Evolutionary conservation across 345 rosid species (phyloP), one percentile per base, ranked within the genome.

Genomic region (Sonneratia alba): DNA sequence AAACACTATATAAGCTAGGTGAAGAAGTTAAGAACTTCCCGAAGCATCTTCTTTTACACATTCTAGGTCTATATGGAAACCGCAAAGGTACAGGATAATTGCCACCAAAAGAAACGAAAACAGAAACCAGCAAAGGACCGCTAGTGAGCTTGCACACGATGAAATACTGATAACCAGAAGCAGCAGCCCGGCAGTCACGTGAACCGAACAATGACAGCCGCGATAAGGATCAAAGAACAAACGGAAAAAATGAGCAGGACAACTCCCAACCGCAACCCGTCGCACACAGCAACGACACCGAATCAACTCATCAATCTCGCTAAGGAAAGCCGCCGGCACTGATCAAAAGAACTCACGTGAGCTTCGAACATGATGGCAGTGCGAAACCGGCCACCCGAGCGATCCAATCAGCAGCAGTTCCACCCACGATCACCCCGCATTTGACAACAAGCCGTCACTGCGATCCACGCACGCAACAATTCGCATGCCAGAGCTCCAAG

Each of bases 311-410:
- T 62, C 66, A 34, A 62, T 62, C 66, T n/a, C 36, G 4, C 66
- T 62, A 34, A 62, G 38, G 19, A 34, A 13, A 27, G 21, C 21
- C 70, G 43, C 8, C 21, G 70, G 32, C 51, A 45, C 36, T 27
- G 56, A 42, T 68, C 70, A 43, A 19, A 43, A 18, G 63, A 47
- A 34, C 88, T 78, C 82, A 92, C 98, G 79, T 92, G 96, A 78
- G 92, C 92, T 86, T 92, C 96, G 71, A 92, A 92, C 98, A 92
- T 92, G 83, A 81, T 76, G 87, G 73, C 79, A 84, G 81, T 63
- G 72, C 57, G 36, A 66, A 68, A n/a, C 57, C 63, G 61, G 40
- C 69, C 32, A 51, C 75, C 56, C 40, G 9, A 36, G 75, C 18
- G 43, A 49, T 69, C 36, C 3, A 9, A 72, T 55, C 75, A 67